Percentiles rank a stretch among this genome's conserved stretches.
These are phyloP conservation scores for Coemansia sp. DNA, from an alignment of 192 early-diverging fungal species.

Conservation along the genomic window DNA sequence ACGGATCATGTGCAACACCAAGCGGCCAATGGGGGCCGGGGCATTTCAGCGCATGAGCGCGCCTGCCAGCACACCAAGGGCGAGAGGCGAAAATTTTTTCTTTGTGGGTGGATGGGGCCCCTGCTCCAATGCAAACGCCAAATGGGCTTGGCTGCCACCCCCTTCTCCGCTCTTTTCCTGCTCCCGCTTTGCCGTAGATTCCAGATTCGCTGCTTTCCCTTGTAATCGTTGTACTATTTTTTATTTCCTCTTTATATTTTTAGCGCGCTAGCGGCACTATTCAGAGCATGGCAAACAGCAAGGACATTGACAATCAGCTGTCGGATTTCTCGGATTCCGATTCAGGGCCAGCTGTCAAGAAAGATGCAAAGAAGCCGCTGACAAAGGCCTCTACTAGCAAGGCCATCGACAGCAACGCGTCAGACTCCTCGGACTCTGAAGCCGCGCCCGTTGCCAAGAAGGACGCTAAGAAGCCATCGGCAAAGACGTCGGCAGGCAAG, in stretches of 20 bases:
- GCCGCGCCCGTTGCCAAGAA: neutral
- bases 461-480: neutral
- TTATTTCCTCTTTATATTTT: neutral
- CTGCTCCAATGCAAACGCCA: too few relatives aligned
- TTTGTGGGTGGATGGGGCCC: too few relatives aligned
- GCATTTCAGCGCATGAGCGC: too few relatives aligned
- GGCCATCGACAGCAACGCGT: neutral
- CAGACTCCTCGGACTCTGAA: neutral
- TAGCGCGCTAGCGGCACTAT: neutral
- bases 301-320: neutral
- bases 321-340: neutral
- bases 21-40: too few relatives aligned
- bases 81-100: too few relatives aligned
- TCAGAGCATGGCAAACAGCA: slow-evolving; percentile 1
- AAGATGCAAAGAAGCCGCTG: too few relatives aligned
- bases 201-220: too few relatives aligned
- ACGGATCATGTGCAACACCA: too few relatives aligned
- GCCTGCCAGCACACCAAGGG: too few relatives aligned
- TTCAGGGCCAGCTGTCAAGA: too few relatives aligned
- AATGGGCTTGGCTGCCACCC: neutral
- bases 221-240: neutral
- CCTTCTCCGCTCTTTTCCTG: neutral
- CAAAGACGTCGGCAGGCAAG: slow-evolving; percentile 12
- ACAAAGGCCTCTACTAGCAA: too few relatives aligned
- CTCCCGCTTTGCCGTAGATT: too few relatives aligned